A percentile compares a stretch with the other conserved stretches of the same genome.
phyloP scores from a whole-genome alignment of 805 yeast species.

The Candida argentea region DNA sequence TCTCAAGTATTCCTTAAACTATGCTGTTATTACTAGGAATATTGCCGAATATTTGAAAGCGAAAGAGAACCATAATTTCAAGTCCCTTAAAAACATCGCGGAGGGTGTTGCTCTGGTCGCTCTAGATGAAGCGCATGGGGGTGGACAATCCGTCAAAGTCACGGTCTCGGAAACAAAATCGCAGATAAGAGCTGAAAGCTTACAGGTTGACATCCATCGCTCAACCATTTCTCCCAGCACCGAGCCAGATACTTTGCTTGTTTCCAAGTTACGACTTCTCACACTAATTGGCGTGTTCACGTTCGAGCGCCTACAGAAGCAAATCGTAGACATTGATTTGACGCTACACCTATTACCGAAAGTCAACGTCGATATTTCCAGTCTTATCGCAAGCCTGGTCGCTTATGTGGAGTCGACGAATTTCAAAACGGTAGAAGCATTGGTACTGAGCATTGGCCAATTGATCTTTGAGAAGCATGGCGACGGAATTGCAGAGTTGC shows the following conservation, averaged over 20 bases:
- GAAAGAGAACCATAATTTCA: constrained; percentile 29
- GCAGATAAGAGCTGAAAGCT: constrained; percentile 46
- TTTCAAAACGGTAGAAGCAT: constrained; percentile 89
- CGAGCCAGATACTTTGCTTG: constrained; percentile 17
- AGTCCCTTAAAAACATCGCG: constrained; percentile 37
- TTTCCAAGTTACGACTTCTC: constrained; percentile 46
- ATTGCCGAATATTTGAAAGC: constrained; percentile 43
- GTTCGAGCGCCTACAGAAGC: constrained; percentile 76
- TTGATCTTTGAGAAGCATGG: constrained; percentile 34
- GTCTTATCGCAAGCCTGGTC: constrained; percentile 38
- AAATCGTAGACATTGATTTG: constrained; percentile 60
- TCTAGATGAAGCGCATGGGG: constrained; percentile 32
- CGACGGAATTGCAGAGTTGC: constrained; percentile 23
- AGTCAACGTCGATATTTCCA: constrained; percentile 28
- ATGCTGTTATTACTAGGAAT: constrained; percentile 70
- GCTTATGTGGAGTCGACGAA: constrained; percentile 64
- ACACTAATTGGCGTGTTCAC: constrained; percentile 91
- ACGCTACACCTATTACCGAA: constrained; percentile 12
- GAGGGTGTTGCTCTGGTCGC: constrained; percentile 36
- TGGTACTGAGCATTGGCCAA: constrained; percentile 65
- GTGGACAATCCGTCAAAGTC: constrained; percentile 35
- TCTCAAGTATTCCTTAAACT: constrained; percentile 72
- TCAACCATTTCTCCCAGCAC: constrained; percentile 7
- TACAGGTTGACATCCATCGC: constrained; percentile 33
- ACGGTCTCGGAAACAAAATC: constrained; percentile 40